Conservation (phyloP, 163 green algal genomes). For the Chlorella variabilis region DNA sequence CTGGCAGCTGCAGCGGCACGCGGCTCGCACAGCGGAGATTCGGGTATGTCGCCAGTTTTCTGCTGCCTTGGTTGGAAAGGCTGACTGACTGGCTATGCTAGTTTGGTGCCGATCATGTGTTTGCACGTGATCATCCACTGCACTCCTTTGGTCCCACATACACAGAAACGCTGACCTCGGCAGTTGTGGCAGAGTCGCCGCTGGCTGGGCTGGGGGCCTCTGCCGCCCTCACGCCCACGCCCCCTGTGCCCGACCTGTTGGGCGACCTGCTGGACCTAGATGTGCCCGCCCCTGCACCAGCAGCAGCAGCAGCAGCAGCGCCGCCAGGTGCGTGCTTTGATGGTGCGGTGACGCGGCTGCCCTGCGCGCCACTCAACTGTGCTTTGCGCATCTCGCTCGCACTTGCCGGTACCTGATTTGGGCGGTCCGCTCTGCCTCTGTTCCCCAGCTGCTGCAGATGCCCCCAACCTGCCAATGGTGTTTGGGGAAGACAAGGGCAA, state of each 20-base stretch:
- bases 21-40: slow-evolving; percentile 1
- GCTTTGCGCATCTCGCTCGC: no score
- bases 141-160: background rate
- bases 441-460: background rate
- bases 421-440: no score
- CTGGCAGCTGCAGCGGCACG: slow-evolving; percentile 24
- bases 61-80: background rate
- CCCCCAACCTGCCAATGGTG: slow-evolving; percentile 64
- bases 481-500: slow-evolving; percentile 72
- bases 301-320: background rate
- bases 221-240: background rate
- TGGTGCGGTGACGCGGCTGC: background rate
- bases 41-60: background rate
- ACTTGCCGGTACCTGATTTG: no score
- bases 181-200: background rate
- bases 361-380: background rate
- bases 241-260: slow-evolving; percentile 69
- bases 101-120: no score
- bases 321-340: slow-evolving; percentile 13
- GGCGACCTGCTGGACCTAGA: slow-evolving; percentile 68
- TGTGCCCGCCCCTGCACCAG: slow-evolving; percentile 23
- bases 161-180: slow-evolving; percentile 15
- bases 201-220: background rate
- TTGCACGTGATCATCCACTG: no score
- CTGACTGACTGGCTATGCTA: no score